Evolutionary conservation across 768 basidiomycete genomes (phyloP), one percentile per base, ranked within the genome.

Genomic region (Lenzites betulinus): DNA sequence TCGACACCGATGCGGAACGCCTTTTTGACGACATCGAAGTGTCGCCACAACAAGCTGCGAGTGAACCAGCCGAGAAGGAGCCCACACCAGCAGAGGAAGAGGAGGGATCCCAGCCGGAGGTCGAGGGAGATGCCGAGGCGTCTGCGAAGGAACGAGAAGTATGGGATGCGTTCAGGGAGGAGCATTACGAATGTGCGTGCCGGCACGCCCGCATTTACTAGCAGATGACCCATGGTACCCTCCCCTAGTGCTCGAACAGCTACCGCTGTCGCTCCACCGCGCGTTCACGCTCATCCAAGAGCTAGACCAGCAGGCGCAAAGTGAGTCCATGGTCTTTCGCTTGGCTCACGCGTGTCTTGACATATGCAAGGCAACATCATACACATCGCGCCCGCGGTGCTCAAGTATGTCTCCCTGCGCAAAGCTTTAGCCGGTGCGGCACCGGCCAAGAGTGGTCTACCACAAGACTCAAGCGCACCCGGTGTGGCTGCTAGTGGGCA

Each of bases 111-210:
- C 43, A 58, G 30, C 36, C 60, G 5, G 68, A 68, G 57, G 23
- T 6, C 13, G 70, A 69, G 49, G 69, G 65, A 23, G 78, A 82
- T 28, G 64, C 67, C 11, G 65, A 65, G 60, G 46, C 42, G 44
- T 48, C 55, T 44, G 53, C 60, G 66, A 85, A 81, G 69, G 88
- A 88, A 65, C 79, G 76, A 59, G 84, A 85, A 33, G 78, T 90
- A 38, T 90, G 89, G 89, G 86, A 89, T 47, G 76, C 84, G 39
- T 82, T 93, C 69, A 83, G 84, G 68, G 92, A 93, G 67, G 89
- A 93, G 60, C 84, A 91, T 66, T 86, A 85, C 70, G 92, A 92
- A 81, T 83, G 92, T 88, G 43, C 50, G 78, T 38, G n/a, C 35
- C 44, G 18, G 33, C 35, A 49, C 16, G 12, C 30, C 7, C 36